Evolutionary conservation across 2,329 filamentous ascomycete species (phyloP).

Genomic region (Xenoacremonium recifei): DNA sequence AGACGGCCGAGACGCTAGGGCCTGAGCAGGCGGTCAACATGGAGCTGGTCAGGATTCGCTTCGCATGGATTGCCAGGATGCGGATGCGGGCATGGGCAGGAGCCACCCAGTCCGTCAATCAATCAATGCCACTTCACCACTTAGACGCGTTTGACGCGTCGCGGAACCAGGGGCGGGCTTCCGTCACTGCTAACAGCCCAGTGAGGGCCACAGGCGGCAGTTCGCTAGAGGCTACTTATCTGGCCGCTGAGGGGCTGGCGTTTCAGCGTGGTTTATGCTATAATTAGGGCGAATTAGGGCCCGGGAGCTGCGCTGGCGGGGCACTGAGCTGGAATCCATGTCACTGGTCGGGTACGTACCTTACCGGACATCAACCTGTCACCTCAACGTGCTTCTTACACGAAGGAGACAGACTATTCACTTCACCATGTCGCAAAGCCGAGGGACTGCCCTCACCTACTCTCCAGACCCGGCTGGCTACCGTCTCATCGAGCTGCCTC

Average conservation of each 20-base stretch:
- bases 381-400: background rate
- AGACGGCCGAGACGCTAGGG: conserved; percentile 1
- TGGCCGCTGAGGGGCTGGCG: background rate
- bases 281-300: no score
- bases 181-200: no score
- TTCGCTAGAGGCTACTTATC: no score
- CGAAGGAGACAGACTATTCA: background rate
- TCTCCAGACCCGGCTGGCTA: conserved; percentile 49
- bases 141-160: conserved; percentile 8
- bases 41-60: background rate
- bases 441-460: conserved; percentile 51
- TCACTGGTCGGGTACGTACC: no score
- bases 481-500: conserved; percentile 61
- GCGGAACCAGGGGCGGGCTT: background rate
- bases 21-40: conserved; percentile 1
- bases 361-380: no score
- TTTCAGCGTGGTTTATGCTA: background rate
- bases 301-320: no score
- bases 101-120: no score
- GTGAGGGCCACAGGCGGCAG: no score
- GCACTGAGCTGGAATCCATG: background rate
- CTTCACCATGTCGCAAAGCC: conserved; percentile 43
- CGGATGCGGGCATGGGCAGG: no score
- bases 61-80: background rate
- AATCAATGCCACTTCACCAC: conserved; percentile 1